Conservation (phyloP, 2,329 filamentous ascomycete genomes). For the Fonsecaea erecta region DNA sequence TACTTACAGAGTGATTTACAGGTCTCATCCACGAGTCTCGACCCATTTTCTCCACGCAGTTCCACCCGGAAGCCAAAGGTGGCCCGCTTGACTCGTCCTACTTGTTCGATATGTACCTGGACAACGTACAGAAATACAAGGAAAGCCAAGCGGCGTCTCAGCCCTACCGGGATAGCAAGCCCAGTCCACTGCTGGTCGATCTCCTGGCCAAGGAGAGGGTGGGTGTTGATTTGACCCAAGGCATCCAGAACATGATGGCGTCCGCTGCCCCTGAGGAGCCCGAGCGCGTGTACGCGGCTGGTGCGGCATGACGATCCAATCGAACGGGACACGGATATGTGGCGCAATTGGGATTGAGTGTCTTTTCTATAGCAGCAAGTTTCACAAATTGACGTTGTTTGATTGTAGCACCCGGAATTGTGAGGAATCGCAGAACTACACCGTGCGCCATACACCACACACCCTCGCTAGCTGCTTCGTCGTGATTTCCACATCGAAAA, state of each 20-base stretch:
- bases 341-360: not conserved
- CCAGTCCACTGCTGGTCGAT: slow-evolving; percentile 85
- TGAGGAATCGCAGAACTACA: not conserved
- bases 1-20: slow-evolving; percentile 30
- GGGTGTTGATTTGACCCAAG: slow-evolving; percentile 75
- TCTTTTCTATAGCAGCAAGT: not conserved
- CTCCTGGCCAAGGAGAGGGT: slow-evolving; percentile 93
- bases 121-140: slow-evolving; percentile 90
- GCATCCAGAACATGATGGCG: slow-evolving; percentile 49
- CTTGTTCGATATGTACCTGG: slow-evolving; percentile 94
- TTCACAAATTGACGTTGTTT: not conserved
- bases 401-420: not conserved
- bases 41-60: slow-evolving; percentile 97
- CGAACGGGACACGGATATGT: not conserved
- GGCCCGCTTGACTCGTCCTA: slow-evolving; percentile 95
- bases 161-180: slow-evolving; percentile 79
- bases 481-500: not conserved
- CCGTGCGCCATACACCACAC: not conserved
- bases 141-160: slow-evolving; percentile 72
- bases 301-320: slow-evolving; percentile 32
- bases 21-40: slow-evolving; percentile 93
- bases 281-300: slow-evolving; percentile 35
- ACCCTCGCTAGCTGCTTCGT: slow-evolving; percentile 8
- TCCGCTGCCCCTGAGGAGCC: slow-evolving; percentile 29
- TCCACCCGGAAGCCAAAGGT: slow-evolving; percentile 98